Percentiles rank a stretch among this genome's conserved stretches.
Conservation (phyloP, 1,284 basidiomycete genomes). For the Neolentinus lepideus region DNA sequence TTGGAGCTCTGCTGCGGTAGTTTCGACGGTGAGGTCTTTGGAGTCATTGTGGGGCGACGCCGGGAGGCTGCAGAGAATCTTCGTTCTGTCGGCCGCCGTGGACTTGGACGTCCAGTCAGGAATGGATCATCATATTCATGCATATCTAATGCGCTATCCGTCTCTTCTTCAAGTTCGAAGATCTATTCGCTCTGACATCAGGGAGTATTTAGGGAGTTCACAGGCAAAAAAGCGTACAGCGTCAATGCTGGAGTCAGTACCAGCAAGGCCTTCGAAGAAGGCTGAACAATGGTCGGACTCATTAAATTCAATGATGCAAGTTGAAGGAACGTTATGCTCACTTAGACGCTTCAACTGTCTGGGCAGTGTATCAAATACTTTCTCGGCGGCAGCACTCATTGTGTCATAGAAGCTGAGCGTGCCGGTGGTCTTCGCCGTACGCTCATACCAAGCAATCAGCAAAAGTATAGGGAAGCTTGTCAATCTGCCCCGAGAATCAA, state of each 20-base stretch:
- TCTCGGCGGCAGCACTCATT: constrained; percentile 57
- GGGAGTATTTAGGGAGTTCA: not conserved
- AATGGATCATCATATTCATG: constrained; percentile 25
- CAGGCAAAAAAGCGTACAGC: constrained; percentile 46
- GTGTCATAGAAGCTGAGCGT: constrained; percentile 69
- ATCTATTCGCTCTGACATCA: constrained; percentile 43
- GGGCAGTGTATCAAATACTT: constrained; percentile 65
- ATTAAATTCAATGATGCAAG: too few relatives aligned
- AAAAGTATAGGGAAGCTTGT: constrained; percentile 87
- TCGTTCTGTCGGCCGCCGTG: constrained; percentile 5
- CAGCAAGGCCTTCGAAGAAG: constrained; percentile 74
- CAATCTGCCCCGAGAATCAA: constrained; percentile 35
- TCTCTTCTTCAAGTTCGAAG: constrained; percentile 77
- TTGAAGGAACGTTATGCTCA: constrained; percentile 41
- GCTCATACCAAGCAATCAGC: constrained; percentile 76
- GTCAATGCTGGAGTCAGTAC: constrained; percentile 70
- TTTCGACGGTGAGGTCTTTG: not conserved
- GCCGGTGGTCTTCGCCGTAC: constrained; percentile 61
- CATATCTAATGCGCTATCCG: constrained; percentile 50
- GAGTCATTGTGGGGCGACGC: not conserved
- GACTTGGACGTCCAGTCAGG: constrained; percentile 16
- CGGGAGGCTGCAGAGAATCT: not conserved
- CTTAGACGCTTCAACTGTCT: constrained; percentile 64
- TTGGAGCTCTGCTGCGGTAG: not conserved
- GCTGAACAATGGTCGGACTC: constrained; percentile 33